Base-by-base conservation (phyloP, 139 green algal species). In the Chlorella vulgaris region DNA sequence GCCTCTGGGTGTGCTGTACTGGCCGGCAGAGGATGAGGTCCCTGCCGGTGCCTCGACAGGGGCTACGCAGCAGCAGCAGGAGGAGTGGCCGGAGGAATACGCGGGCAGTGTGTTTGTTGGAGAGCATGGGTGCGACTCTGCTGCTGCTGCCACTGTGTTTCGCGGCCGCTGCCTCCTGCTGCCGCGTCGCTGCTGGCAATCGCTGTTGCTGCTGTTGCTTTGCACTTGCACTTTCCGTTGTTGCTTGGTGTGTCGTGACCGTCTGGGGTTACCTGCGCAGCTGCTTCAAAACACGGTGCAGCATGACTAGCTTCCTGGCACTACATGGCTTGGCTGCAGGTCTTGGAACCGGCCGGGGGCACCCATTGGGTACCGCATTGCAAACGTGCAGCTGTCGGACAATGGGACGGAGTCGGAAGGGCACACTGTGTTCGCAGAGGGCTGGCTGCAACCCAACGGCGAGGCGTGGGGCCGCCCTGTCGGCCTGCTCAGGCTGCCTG, bases 1-100 rank as follows among this genome's bases (percentile, higher is more conserved):
- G 0, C 69, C 88, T 6, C 58, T 92, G 29, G 88, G 86, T 22
- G 81, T 92, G 78, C 43, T 69, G 31, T 89, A 88, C 47, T 92
- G 88, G 77, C 28, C 50, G 0, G 22, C 33, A 6, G n/a, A n/a
- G n/a, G n/a, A n/a, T n/a, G n/a, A n/a, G n/a, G 1, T 19, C 28
- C 24, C 39, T 1, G 39, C 28, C 26, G 40, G 39, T 26, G 68
- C 38, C 38, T 4, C 2, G 31, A 24, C 19, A 38, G 68, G 22
- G 5, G 74, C 22, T 2, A 31, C 35, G 0, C 24, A 18, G 42
- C 53, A 24, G 8, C 39, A 38, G 28, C 73, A 8, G 38, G 31
- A 81, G 38, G 38, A 24, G 19, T 82, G 76, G 76, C 88, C 88
- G 7, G 66, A 62, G 1, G 31, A 75, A 2, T 92, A 86, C 75